A percentile compares a stretch with the other conserved stretches of the same genome.
phyloP scores from a whole-genome alignment of 2,329 filamentous ascomycete species.

The Aspergillus hiratsukae region DNA sequence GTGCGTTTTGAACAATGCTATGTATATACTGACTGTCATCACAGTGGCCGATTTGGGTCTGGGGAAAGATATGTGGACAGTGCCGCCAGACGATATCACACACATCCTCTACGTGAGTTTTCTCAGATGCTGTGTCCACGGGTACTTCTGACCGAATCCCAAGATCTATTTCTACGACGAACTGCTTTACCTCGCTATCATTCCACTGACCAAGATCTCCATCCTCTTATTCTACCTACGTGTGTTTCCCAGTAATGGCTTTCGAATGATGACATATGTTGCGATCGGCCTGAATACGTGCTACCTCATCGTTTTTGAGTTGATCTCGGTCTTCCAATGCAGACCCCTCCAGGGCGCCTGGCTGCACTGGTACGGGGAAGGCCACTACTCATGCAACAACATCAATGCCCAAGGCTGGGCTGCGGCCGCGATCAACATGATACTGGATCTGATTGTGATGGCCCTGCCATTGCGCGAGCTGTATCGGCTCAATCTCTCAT shows the following conservation, averaged over 20 bases:
- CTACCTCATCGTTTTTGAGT: constrained; percentile 28
- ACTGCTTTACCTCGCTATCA: constrained; percentile 32
- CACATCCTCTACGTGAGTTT: constrained; percentile 33
- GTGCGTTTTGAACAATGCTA: too few species aligned
- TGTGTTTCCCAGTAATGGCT: constrained; percentile 37
- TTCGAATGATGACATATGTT: constrained; percentile 27
- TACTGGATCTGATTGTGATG: constrained; percentile 28
- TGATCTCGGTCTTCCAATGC: constrained; percentile 38
- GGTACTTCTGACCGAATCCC: constrained; percentile 17
- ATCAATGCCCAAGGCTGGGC: constrained; percentile 37
- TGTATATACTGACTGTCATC: neutral
- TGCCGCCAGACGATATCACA: constrained; percentile 42
- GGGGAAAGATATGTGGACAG: constrained; percentile 44
- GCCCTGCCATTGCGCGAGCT: constrained; percentile 25
- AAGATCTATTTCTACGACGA: constrained; percentile 29
- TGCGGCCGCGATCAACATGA: constrained; percentile 30
- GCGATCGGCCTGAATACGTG: constrained; percentile 27
- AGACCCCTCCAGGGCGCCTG: constrained; percentile 35
- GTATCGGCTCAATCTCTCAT: constrained; percentile 22
- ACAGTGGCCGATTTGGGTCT: constrained; percentile 39
- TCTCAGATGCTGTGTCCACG: constrained; percentile 21
- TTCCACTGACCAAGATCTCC: constrained; percentile 27
- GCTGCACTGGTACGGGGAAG: constrained; percentile 38
- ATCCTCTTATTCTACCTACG: constrained; percentile 40
- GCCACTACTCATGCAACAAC: constrained; percentile 31